These are phyloP conservation scores for Saitozyma podzolica DNA, from an alignment of 768 basidiomycete species.

Conservation along the genomic window DNA sequence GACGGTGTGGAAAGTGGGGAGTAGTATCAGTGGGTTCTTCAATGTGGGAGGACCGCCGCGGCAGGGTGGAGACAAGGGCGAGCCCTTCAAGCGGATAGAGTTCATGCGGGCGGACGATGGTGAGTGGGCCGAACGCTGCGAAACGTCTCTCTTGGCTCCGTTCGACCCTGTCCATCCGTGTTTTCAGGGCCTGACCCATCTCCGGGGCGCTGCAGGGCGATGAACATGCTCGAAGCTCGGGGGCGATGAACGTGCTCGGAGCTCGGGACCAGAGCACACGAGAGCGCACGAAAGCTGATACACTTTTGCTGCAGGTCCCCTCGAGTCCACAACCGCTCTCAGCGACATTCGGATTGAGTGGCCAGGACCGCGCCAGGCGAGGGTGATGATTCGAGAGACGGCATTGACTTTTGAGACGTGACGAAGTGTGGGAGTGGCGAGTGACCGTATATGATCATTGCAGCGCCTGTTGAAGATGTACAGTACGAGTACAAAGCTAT, in stretches of 20 bases:
- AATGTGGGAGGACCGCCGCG: slow-evolving; percentile 83
- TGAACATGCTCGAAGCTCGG: too few relatives aligned
- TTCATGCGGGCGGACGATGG: slow-evolving; percentile 85
- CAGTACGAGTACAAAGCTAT: too few relatives aligned
- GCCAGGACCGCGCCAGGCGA: slow-evolving; percentile 78
- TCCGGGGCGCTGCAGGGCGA: too few relatives aligned
- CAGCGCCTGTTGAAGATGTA: too few relatives aligned
- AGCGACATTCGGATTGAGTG: slow-evolving; percentile 79
- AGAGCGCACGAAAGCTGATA: too few relatives aligned
- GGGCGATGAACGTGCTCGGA: too few relatives aligned
- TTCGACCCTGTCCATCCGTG: not conserved
- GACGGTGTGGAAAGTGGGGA: slow-evolving; percentile 94
- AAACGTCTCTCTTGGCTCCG: too few relatives aligned
- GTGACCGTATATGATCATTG: too few relatives aligned
- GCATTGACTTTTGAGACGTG: slow-evolving; percentile 82
- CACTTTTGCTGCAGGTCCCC: slow-evolving; percentile 54
- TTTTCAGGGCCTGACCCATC: too few relatives aligned
- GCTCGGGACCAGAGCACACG: too few relatives aligned
- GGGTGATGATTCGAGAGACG: slow-evolving; percentile 76
- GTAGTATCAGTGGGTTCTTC: slow-evolving; percentile 84
- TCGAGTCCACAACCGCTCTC: slow-evolving; percentile 66
- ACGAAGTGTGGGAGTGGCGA: slow-evolving; percentile 10
- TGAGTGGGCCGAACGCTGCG: slow-evolving; percentile 51
- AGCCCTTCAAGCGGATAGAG: slow-evolving; percentile 82
- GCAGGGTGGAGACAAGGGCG: slow-evolving; percentile 72